Conservation (phyloP, 345 rosid species). For the Leavenworthia alabamica region DNA sequence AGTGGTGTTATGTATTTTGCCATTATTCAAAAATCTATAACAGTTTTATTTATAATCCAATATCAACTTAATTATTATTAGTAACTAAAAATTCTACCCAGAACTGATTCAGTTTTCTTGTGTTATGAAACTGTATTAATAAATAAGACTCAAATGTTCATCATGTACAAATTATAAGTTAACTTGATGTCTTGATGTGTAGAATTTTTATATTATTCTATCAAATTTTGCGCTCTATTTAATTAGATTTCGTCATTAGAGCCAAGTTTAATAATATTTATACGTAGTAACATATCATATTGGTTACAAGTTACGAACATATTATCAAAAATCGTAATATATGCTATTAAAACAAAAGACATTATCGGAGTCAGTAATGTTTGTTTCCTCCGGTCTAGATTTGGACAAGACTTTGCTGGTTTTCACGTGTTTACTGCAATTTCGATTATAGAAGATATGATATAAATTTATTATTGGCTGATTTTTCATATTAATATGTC, state of each 20-base stretch:
- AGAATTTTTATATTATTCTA: background rate
- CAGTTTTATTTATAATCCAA: too few relatives aligned
- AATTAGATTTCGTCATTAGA: background rate
- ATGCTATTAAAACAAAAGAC: background rate
- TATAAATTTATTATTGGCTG: background rate
- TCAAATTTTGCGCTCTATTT: background rate
- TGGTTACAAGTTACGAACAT: background rate
- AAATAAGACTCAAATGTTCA: background rate
- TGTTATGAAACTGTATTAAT: background rate
- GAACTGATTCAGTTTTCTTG: background rate
- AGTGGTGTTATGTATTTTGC: too few relatives aligned
- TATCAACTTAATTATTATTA: too few relatives aligned
- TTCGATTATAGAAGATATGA: background rate
- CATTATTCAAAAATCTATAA: too few relatives aligned
- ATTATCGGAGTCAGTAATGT: background rate
- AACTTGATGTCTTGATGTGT: background rate
- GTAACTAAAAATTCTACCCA: too few relatives aligned
- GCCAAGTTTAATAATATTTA: background rate
- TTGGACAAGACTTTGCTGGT: background rate
- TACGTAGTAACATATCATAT: background rate
- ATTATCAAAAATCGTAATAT: background rate
- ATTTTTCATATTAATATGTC: background rate
- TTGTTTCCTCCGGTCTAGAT: background rate
- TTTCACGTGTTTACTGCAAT: conserved; percentile 2
- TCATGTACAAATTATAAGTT: background rate